phyloP scores from a whole-genome alignment of 805 yeast species.

The Barnettozyma californica region DNA sequence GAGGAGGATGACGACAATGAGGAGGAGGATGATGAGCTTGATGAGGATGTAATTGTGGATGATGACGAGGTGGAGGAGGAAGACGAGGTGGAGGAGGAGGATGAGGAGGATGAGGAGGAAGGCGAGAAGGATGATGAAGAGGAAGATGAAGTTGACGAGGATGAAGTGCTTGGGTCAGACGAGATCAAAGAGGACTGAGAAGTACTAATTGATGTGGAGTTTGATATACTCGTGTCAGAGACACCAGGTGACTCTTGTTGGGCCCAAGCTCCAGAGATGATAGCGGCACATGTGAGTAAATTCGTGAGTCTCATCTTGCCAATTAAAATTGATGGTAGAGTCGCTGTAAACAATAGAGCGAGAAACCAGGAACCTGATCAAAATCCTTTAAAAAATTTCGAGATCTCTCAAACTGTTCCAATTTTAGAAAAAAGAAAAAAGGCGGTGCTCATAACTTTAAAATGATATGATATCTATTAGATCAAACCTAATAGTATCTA shows the following conservation, averaged over 20 bases:
- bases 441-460: no score
- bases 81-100: slow-evolving; percentile 8
- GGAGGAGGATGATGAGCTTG: slow-evolving; percentile 7
- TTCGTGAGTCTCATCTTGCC: not conserved
- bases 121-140: slow-evolving; percentile 7
- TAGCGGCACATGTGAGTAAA: not conserved
- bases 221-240: not conserved
- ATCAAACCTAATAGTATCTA: no score
- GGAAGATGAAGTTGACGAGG: slow-evolving; percentile 10
- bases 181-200: slow-evolving; percentile 2
- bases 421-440: not conserved
- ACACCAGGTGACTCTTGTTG: not conserved
- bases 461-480: no score
- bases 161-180: slow-evolving; percentile 7
- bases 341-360: not conserved
- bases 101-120: slow-evolving; percentile 9
- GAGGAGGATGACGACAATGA: slow-evolving; percentile 9
- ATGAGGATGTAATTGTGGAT: slow-evolving; percentile 8
- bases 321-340: not conserved
- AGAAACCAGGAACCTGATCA: not conserved
- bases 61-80: slow-evolving; percentile 8
- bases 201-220: not conserved
- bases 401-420: not conserved
- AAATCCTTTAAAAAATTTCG: not conserved
- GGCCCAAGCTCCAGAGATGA: not conserved